Evolutionary conservation across 2,329 filamentous ascomycete species (phyloP).

Genomic region (Nothopassalora personata): DNA sequence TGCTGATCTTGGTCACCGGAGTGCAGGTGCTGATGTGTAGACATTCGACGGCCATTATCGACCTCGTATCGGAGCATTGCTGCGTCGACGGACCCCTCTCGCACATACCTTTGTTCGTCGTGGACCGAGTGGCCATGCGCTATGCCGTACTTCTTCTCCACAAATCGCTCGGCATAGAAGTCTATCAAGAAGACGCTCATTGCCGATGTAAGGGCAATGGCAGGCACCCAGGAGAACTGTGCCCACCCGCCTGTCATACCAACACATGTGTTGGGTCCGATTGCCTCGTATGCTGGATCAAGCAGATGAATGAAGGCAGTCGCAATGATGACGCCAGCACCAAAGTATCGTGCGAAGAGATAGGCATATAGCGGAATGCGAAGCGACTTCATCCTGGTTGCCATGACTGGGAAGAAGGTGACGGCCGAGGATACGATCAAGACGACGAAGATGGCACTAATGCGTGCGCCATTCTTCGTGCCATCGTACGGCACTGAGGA

Average conservation of each 20-base stretch:
- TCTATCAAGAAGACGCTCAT: conserved; percentile 50
- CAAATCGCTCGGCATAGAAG: conserved; percentile 47
- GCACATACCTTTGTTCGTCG: conserved; percentile 6
- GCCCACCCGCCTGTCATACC: conserved; percentile 51
- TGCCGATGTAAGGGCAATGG: conserved; percentile 46
- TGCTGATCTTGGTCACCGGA: conserved; percentile 38
- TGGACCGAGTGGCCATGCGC: conserved; percentile 27
- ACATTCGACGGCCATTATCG: conserved; percentile 4
- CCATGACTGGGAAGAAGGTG: conserved; percentile 46
- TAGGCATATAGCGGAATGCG: conserved; percentile 42
- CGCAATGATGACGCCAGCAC: conserved; percentile 44
- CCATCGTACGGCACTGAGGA: conserved; percentile 51
- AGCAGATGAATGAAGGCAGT: conserved; percentile 44
- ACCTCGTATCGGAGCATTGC: conserved; percentile 22
- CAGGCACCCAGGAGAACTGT: conserved; percentile 49
- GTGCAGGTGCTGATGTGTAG: conserved; percentile 38
- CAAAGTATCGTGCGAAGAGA: conserved; percentile 46
- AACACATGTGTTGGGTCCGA: conserved; percentile 42
- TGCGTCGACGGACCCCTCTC: conserved; percentile 21
- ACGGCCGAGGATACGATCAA: conserved; percentile 37
- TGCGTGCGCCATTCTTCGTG: conserved; percentile 36
- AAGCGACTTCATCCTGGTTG: conserved; percentile 35
- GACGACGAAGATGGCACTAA: conserved; percentile 44
- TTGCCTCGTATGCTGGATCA: conserved; percentile 28
- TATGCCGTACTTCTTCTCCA: conserved; percentile 44